Conservation (phyloP, 805 yeast species). For the Candida golubevii region DNA sequence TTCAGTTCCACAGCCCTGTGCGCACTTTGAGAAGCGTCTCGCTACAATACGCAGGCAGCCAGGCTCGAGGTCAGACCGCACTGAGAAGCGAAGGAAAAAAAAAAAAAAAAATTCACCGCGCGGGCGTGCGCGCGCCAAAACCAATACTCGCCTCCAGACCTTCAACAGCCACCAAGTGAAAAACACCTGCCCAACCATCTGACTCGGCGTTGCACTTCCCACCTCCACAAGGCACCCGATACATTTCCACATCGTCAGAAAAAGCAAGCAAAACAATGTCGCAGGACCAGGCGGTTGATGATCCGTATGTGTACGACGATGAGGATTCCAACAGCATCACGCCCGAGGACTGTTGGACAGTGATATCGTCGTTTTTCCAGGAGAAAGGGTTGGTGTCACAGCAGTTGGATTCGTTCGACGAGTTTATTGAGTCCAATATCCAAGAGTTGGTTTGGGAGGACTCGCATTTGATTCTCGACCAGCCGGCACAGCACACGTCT, state of each 20-base stretch:
- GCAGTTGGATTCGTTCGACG: slow-evolving; percentile 97
- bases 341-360: slow-evolving; percentile 99
- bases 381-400: slow-evolving; percentile 97
- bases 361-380: slow-evolving; percentile 91
- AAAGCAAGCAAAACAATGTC: slow-evolving; percentile 11
- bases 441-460: slow-evolving; percentile 97
- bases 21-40: too few relatives aligned
- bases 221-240: too few relatives aligned
- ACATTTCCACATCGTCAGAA: too few relatives aligned
- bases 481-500: slow-evolving; percentile 95
- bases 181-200: too few relatives aligned
- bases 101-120: too few relatives aligned
- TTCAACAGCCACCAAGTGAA: too few relatives aligned
- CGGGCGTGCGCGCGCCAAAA: slow-evolving; percentile 9
- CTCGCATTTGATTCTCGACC: slow-evolving; percentile 88
- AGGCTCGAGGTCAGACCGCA: too few relatives aligned
- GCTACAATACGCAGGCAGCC: too few relatives aligned
- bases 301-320: slow-evolving; percentile 65
- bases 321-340: slow-evolving; percentile 65
- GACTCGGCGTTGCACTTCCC: too few relatives aligned
- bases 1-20: too few relatives aligned
- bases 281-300: slow-evolving; percentile 28
- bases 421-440: slow-evolving; percentile 92
- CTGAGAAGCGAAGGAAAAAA: too few relatives aligned
- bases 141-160: background rate